Evolutionary conservation across 2,329 filamentous ascomycete species (phyloP), one percentile per base, ranked within the genome.

Genomic region (Xylaria sp.): DNA sequence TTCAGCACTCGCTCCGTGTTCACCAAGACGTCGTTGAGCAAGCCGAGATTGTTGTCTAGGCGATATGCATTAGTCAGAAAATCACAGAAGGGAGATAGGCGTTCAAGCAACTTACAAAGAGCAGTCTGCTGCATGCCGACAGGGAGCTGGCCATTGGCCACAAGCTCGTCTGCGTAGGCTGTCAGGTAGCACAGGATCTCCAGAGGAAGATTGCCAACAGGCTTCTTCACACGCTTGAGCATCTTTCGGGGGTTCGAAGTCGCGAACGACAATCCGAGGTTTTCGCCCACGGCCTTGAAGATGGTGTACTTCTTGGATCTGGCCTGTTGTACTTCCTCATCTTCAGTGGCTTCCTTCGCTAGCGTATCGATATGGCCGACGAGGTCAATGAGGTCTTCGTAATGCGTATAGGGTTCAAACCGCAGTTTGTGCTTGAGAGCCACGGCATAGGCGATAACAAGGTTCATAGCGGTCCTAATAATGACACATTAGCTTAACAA

Each of bases 381-480:
- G 14, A 93, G 81, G 19, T 88, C 85, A 38, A 85, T 79, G 4
- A 96, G 81, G 71, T 95, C 92, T 1, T 89, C 84, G 74, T 95
- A 94, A 56, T 89, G 85, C 35, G 89, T 87, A 70, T 91, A 92
- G 1, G 92, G 92, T 74, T 96, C 92, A 74, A 94, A 94, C 33
- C 92, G 90, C 33, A 96, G 84, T 70, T 88, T 89, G 78, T 95
- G 92, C 79, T 94, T 94, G 62, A 96, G 81, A 1, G 92, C 79
- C 17, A 91, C 82, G n/a, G 91, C 84, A 70, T 91, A 95, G 2
- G 91, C 90, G 28, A 92, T 84, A 66, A 95, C 83, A 6, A 95
- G 82, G 74, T 95, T 94, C 76, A 95, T 85, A 6, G 87, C 87
- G 15, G 88, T 88, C 35, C 80, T 82, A 49, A 23, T 35, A 14